Evolutionary conservation across 2,329 filamentous ascomycete species (phyloP).

Genomic region (Metarhizium robertsii): DNA sequence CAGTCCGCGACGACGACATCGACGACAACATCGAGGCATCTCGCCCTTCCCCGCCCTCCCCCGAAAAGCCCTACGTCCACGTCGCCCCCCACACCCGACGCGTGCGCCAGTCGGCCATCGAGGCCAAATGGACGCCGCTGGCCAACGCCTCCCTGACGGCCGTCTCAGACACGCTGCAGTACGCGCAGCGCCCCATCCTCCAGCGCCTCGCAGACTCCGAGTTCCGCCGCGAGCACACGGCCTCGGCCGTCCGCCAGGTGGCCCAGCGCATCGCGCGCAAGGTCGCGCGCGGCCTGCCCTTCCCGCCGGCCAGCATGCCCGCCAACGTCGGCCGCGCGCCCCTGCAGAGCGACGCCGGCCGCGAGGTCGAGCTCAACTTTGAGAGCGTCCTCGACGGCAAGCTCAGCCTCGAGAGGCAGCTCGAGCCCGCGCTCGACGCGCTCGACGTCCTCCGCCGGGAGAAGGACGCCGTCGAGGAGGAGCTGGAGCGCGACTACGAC

Average conservation of each 20-base stretch:
- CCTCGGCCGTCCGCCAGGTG: slow-evolving; percentile 45
- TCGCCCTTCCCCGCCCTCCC: slow-evolving; percentile 14
- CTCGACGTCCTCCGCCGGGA: slow-evolving; percentile 52
- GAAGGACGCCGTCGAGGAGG: slow-evolving; percentile 44
- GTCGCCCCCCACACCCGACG: slow-evolving; percentile 40
- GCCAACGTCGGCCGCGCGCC: slow-evolving; percentile 7
- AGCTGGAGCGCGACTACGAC: slow-evolving; percentile 47
- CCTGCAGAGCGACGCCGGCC: slow-evolving; percentile 27
- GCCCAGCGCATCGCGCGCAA: slow-evolving; percentile 47
- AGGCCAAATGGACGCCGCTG: slow-evolving; percentile 57
- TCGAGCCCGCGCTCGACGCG: slow-evolving; percentile 54
- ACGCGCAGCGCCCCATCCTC: slow-evolving; percentile 53
- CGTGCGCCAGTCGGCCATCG: slow-evolving; percentile 55
- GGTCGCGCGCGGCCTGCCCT: slow-evolving; percentile 52
- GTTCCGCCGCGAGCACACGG: slow-evolving; percentile 41
- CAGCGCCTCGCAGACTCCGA: slow-evolving; percentile 41
- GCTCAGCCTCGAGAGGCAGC: slow-evolving; percentile 43
- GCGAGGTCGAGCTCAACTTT: slow-evolving; percentile 54
- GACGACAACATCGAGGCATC: slow-evolving; percentile 10
- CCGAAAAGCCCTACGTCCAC: slow-evolving; percentile 35
- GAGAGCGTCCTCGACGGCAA: slow-evolving; percentile 55
- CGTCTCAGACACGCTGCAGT: slow-evolving; percentile 45
- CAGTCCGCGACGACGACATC: neutral
- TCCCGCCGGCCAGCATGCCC: slow-evolving; percentile 43
- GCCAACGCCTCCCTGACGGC: slow-evolving; percentile 43